A percentile compares a stretch with the other conserved stretches of the same genome.
phyloP scores from a whole-genome alignment of 2,329 filamentous ascomycete species.

The Parastagonospora nodorum region DNA sequence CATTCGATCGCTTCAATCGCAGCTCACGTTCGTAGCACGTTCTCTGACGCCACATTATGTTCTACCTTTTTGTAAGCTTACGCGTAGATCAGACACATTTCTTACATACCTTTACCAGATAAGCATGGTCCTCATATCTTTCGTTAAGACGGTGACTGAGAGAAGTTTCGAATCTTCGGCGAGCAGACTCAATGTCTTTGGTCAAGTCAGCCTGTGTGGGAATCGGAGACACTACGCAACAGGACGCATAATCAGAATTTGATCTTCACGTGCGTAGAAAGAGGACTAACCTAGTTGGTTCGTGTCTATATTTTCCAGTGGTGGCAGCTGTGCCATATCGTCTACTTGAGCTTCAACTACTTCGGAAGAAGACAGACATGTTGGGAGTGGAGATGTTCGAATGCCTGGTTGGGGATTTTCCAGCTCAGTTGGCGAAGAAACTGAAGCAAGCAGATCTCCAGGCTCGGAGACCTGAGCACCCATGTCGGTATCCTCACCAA shows the following conservation, averaged over 20 bases:
- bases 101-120: constrained; percentile 9
- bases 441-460: not conserved
- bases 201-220: too few species aligned
- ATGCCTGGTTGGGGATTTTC: too few species aligned
- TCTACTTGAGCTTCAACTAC: not conserved
- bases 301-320: not conserved
- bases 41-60: constrained; percentile 25
- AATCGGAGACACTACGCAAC: not conserved
- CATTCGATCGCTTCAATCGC: constrained; percentile 13
- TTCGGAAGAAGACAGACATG: too few species aligned
- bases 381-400: too few species aligned
- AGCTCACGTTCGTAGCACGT: constrained; percentile 24
- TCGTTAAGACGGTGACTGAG: constrained; percentile 17
- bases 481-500: not conserved
- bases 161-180: constrained; percentile 12
- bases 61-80: constrained; percentile 4
- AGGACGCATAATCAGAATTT: not conserved
- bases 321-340: not conserved
- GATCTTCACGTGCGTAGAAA: not conserved
- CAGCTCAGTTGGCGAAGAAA: not conserved
- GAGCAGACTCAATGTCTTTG: constrained; percentile 10
- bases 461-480: constrained; percentile 1
- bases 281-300: not conserved
- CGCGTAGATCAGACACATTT: not conserved
- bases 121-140: constrained; percentile 21